Evolutionary conservation across 495 filamentous ascomycete species (phyloP), one percentile per base, ranked within the genome.

Genomic region (Aspergillus saccharolyticus): DNA sequence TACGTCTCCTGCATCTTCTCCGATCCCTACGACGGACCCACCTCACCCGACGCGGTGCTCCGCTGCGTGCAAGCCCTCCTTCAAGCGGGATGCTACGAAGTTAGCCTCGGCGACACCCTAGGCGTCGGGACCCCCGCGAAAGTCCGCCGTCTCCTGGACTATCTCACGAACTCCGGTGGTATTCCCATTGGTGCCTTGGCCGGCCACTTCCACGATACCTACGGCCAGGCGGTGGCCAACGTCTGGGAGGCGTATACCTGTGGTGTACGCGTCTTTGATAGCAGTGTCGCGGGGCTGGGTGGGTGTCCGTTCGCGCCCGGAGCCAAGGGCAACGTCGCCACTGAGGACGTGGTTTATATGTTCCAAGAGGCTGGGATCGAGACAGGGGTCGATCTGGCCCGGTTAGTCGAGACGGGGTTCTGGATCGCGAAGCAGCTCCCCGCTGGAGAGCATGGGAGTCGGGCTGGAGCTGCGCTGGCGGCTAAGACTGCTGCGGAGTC

Each of bases 161-260:
- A 69, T 52, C 58, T 78, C 2, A 52, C 58, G 7, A 46, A 50
- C 8, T 50, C 66, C 33, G 58, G 46, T 7, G 60, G 25, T 28
- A 28, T 78, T 4, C 66, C 77, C 1, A 42, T 65, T 0, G 30
- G 52, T 0, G 59, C 50, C 17, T 59, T 79, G 1, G 77, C 77
- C 0, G 74, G 73, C 15, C 77, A 79, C 56, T 79, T 78, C 55
- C 77, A 79, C 33, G 75, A 79, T 54, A 79, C 74, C 0, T 74
- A 77, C 46, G 73, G 75, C 8, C 72, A 73, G 53, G 77, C 68
- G 1, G 61, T 74, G 0, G 70, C 71, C 18, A 79, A 79, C 54
- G 70, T 74, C 17, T 69, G 76, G 62, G 71, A 72, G 57, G 69
- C 71, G 8, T 79, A 75, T 53, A 54, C 53, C 0, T 66, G 69